Evolutionary conservation across 2,329 filamentous ascomycete species (phyloP).

Genomic region (Phialophora tarda): DNA sequence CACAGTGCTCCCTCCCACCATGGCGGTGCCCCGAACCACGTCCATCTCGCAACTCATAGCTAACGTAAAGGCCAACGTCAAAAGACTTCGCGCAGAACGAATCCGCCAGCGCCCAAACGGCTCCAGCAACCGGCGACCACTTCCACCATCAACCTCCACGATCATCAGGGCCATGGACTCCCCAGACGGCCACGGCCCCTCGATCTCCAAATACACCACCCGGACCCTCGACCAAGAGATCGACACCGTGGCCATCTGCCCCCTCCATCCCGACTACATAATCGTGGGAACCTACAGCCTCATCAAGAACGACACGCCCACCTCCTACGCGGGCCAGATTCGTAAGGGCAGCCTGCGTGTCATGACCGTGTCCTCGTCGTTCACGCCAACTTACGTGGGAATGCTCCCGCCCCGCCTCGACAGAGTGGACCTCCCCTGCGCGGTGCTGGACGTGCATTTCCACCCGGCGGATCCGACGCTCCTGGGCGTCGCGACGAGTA

Average conservation of each 20-base stretch:
- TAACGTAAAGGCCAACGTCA: conserved; percentile 26
- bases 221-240: conserved; percentile 34
- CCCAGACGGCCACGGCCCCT: no score
- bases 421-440: conserved; percentile 57
- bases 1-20: conserved; percentile 1
- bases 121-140: neutral
- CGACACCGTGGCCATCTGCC: conserved; percentile 36
- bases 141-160: neutral
- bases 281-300: conserved; percentile 39
- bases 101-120: neutral
- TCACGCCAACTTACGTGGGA: conserved; percentile 25
- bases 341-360: conserved; percentile 35
- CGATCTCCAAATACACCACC: conserved; percentile 23
- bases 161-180: conserved; percentile 17
- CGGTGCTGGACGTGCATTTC: conserved; percentile 86
- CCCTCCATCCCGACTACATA: conserved; percentile 34
- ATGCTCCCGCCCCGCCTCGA: conserved; percentile 32
- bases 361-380: conserved; percentile 25
- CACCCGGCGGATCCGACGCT: conserved; percentile 62
- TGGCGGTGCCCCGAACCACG: conserved; percentile 15
- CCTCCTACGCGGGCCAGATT: conserved; percentile 24
- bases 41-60: conserved; percentile 28
- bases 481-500: conserved; percentile 79
- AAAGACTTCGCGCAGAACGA: conserved; percentile 14
- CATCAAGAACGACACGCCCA: conserved; percentile 23